Evolutionary conservation across 441 rosid genomes (phyloP), one percentile per base, ranked within the genome.

Genomic region (Sinapis alba): DNA sequence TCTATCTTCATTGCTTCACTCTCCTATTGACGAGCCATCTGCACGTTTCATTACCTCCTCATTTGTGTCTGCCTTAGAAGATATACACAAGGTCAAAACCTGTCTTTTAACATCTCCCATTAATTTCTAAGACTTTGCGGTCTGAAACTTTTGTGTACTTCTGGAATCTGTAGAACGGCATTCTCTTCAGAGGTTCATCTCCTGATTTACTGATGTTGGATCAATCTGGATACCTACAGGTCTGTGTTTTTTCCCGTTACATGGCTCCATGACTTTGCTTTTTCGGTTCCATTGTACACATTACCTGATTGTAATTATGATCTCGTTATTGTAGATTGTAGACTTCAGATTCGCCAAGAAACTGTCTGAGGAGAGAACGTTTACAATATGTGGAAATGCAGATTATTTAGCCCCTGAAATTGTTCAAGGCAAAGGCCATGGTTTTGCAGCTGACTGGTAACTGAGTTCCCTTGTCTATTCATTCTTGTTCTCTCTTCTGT

Each of bases 371-470:
- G 90, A 87, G 71, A 84, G 98, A 80, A 88, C 99, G 65, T 96
- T 84, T 83, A 96, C 99, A 50, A 83, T 91, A 59, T 90, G 97
- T 51, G 99, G 98, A 75, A 93, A 85, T 91, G 86, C 87, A 10
- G 97, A 93, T 84, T 91, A 81, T 54, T 84, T 91, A 79, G 90
- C 99, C 71, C 99, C 99, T 5, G 99, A 95, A 85, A 88, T 91
- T 34, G 86, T 95, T 68, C 93, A 90, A 83, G 99, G 99, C 69
- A 90, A 82, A 73, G 98, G 97, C 74, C 99, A 93, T 63, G 95
- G 94, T 83, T 73, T 90, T 28, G 81, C 93, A 28, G 96, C 90
- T 56, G 99, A 93, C 82, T 91, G 99, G 98, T 95, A 89, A 67
- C 2, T n/a, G 38, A 61, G 21, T 66, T 54, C 23, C 28, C 58